Conservation (phyloP, 495 filamentous ascomycete genomes). For the Hypoxylon trugodes region DNA sequence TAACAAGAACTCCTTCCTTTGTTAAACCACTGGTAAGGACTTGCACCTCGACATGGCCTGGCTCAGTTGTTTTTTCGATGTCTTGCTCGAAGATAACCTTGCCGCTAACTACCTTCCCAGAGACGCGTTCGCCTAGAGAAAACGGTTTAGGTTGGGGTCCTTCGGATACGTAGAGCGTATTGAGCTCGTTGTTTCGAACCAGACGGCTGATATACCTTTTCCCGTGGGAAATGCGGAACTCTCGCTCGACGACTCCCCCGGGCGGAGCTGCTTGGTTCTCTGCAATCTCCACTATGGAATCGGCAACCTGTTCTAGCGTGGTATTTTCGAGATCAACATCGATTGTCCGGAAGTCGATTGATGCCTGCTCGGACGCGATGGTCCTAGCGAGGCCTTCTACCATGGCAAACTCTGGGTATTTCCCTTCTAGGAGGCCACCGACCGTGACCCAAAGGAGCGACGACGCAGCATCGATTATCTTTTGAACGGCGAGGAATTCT, state of each 20-base stretch:
- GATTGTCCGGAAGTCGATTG: too few species aligned
- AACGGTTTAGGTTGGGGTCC: not conserved
- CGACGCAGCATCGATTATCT: conserved; percentile 43
- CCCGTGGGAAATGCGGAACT: conserved; percentile 37
- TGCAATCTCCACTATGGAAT: too few species aligned
- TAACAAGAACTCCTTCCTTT: conserved; percentile 36
- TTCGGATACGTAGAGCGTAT: too few species aligned
- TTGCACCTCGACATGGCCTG: conserved; percentile 31
- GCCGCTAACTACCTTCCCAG: conserved; percentile 13
- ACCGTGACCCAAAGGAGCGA: conserved; percentile 50
- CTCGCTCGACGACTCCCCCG: conserved; percentile 21
- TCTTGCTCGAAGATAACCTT: conserved; percentile 14
- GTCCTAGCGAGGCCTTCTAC: conserved; percentile 46
- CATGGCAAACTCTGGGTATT: conserved; percentile 44
- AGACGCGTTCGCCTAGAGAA: not conserved
- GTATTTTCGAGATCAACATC: too few species aligned
- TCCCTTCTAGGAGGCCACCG: conserved; percentile 39
- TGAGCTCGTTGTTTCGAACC: conserved; percentile 29
- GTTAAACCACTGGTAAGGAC: conserved; percentile 36
- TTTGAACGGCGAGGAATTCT: conserved; percentile 46
- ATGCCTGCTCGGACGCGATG: conserved; percentile 51
- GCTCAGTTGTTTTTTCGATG: not conserved
- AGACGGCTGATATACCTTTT: conserved; percentile 45
- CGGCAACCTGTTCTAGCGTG: conserved; percentile 1
- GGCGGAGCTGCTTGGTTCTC: conserved; percentile 14